Evolutionary conservation across 495 filamentous ascomycete species (phyloP).

Genomic region (Aspergillus sclerotiicarbonarius): DNA sequence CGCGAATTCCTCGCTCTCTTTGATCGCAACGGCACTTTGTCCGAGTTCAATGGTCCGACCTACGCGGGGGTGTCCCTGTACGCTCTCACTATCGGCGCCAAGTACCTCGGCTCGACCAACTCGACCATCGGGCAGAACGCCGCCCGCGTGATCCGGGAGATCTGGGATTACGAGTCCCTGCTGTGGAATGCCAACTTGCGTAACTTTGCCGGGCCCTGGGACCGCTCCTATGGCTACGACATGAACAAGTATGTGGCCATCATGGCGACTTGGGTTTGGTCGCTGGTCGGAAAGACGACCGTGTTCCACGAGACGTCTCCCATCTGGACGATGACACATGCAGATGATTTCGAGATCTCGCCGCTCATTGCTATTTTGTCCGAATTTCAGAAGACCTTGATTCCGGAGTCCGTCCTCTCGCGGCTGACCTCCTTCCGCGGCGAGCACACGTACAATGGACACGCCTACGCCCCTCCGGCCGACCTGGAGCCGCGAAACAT

Average conservation of each 20-base stretch:
- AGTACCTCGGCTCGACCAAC: conserved; percentile 25
- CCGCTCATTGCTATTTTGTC: conserved; percentile 35
- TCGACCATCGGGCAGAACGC: conserved; percentile 14
- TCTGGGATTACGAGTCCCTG: conserved; percentile 11
- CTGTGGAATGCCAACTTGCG: conserved; percentile 38
- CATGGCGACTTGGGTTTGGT: conserved; percentile 37
- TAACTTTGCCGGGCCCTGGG: conserved; percentile 45
- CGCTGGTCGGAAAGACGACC: conserved; percentile 25
- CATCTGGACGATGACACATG: conserved; percentile 34
- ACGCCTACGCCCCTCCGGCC: conserved; percentile 38
- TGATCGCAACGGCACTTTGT: conserved; percentile 33
- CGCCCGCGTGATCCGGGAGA: neutral
- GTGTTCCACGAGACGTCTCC: conserved; percentile 20
- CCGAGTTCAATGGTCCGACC: conserved; percentile 44
- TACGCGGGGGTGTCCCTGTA: conserved; percentile 43
- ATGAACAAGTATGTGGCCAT: conserved; percentile 43
- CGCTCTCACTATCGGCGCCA: conserved; percentile 39
- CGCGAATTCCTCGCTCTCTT: conserved; percentile 38
- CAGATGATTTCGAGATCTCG: conserved; percentile 37
- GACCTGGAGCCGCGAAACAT: conserved; percentile 41
- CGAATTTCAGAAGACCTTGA: conserved; percentile 27
- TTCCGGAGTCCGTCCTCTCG: conserved; percentile 17
- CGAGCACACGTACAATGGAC: conserved; percentile 32
- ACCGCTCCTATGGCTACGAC: conserved; percentile 42
- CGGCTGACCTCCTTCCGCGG: conserved; percentile 31